Evolutionary conservation across 208 protist species (phyloP).

Genomic region (Leptomonas seymouri): DNA sequence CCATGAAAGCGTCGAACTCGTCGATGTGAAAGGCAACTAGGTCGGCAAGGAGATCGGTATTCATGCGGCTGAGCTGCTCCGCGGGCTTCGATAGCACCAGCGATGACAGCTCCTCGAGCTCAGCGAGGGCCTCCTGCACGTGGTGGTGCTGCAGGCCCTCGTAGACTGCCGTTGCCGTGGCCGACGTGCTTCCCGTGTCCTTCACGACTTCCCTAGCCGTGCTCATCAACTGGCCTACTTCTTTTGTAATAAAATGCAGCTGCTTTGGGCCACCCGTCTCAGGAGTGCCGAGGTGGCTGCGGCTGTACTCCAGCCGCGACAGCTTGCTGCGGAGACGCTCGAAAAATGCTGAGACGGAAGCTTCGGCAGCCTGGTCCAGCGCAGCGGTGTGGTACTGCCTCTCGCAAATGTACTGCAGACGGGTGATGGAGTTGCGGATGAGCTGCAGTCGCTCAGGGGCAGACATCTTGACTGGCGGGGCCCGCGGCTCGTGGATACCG

Average conservation of each 20-base stretch:
- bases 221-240: slow-evolving; percentile 35
- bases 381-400: slow-evolving; percentile 57
- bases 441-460: slow-evolving; percentile 70
- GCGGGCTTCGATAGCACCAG: slow-evolving; percentile 46
- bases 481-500: slow-evolving; percentile 34
- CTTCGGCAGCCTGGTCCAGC: slow-evolving; percentile 70
- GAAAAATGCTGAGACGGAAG: slow-evolving; percentile 53
- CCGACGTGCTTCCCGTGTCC: slow-evolving; percentile 26
- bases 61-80: slow-evolving; percentile 63
- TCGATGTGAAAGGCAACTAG: slow-evolving; percentile 78
- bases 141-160: slow-evolving; percentile 66
- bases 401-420: slow-evolving; percentile 81
- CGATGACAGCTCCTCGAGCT: slow-evolving; percentile 65
- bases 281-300: slow-evolving; percentile 40
- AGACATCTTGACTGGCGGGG: slow-evolving; percentile 72
- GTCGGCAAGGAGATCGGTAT: slow-evolving; percentile 72
- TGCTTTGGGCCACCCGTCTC: slow-evolving; percentile 58
- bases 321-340: slow-evolving; percentile 55
- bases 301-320: slow-evolving; percentile 63
- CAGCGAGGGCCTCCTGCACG: slow-evolving; percentile 57
- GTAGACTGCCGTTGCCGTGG: slow-evolving; percentile 60
- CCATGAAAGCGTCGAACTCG: slow-evolving; percentile 84
- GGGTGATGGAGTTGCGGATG: slow-evolving; percentile 74
- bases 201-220: slow-evolving; percentile 26
- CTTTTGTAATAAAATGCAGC: slow-evolving; percentile 53